These are phyloP conservation scores for Sabuloglossum arenarium DNA, from an alignment of 495 filamentous ascomycete species.

Conservation along the genomic window DNA sequence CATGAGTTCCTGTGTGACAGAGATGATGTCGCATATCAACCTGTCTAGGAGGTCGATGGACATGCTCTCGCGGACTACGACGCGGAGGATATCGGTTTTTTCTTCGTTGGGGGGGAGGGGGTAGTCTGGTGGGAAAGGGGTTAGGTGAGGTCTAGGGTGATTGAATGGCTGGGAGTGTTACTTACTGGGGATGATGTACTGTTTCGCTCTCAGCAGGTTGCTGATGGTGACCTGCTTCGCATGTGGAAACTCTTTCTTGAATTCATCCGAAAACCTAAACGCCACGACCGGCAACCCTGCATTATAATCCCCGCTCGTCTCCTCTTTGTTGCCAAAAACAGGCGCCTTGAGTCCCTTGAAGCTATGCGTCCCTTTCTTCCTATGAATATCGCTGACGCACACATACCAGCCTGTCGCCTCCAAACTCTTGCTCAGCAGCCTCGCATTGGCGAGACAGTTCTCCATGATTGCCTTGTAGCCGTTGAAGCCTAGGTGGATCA, in stretches of 20 bases:
- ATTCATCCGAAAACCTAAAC: slow-evolving; percentile 41
- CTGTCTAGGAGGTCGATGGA: slow-evolving; percentile 44
- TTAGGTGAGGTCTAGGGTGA: not conserved
- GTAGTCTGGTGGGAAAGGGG: slow-evolving; percentile 26
- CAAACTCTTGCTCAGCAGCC: slow-evolving; percentile 42
- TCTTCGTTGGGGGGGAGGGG: slow-evolving; percentile 42
- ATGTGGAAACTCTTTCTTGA: slow-evolving; percentile 38
- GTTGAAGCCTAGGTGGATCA: slow-evolving; percentile 48
- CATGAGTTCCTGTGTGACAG: slow-evolving; percentile 35
- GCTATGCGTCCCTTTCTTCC: slow-evolving; percentile 22
- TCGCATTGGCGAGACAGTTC: slow-evolving; percentile 47
- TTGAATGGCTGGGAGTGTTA: not conserved
- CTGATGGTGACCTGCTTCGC: slow-evolving; percentile 46
- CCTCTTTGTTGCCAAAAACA: slow-evolving; percentile 15
- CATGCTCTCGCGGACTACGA: slow-evolving; percentile 51
- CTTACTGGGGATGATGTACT: slow-evolving; percentile 54
- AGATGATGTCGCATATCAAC: slow-evolving; percentile 31
- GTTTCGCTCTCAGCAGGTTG: slow-evolving; percentile 40
- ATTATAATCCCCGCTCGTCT: slow-evolving; percentile 39
- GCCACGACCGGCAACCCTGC: slow-evolving; percentile 52
- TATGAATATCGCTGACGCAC: slow-evolving; percentile 51
- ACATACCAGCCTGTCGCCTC: slow-evolving; percentile 50
- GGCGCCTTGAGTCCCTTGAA: slow-evolving; percentile 18
- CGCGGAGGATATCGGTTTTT: slow-evolving; percentile 43
- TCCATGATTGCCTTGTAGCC: slow-evolving; percentile 50